Evolutionary conservation across 2,329 filamentous ascomycete genomes (phyloP).

Genomic region (Aspergillus novoparasiticus): DNA sequence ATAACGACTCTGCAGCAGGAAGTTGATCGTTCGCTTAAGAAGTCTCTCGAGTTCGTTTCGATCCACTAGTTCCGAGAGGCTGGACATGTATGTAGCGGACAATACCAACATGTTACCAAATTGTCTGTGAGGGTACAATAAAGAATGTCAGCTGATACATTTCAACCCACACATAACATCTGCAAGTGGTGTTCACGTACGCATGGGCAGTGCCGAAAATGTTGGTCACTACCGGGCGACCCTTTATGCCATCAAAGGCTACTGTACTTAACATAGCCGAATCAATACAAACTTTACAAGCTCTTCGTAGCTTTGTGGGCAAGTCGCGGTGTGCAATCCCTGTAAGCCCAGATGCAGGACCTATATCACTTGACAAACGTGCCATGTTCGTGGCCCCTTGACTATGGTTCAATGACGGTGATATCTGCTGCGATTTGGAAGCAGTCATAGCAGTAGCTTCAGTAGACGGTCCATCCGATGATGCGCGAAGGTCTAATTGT

Average conservation of each 20-base stretch:
- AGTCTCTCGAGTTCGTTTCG: conserved; percentile 60
- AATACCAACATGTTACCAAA: conserved; percentile 96
- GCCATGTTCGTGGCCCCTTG: conserved; percentile 33
- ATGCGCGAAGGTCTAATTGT: conserved; percentile 41
- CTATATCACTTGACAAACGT: conserved; percentile 38
- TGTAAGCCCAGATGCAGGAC: conserved; percentile 26
- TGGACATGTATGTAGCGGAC: conserved; percentile 74
- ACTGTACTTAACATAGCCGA: conserved; percentile 83
- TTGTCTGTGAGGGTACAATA: conserved; percentile 63
- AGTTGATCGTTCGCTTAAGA: conserved; percentile 72
- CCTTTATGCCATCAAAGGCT: conserved; percentile 68
- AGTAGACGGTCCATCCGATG: conserved; percentile 35
- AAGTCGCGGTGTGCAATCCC: conserved; percentile 27
- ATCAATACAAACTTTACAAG: conserved; percentile 65
- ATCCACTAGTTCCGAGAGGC: conserved; percentile 62
- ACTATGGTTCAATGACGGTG: conserved; percentile 36
- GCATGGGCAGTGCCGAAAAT: conserved; percentile 94
- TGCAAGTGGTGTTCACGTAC: conserved; percentile 59
- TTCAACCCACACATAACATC: not conserved
- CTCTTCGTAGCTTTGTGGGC: conserved; percentile 52
- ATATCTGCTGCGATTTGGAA: conserved; percentile 38
- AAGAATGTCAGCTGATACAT: not conserved
- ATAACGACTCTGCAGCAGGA: conserved; percentile 69
- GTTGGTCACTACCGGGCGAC: conserved; percentile 85
- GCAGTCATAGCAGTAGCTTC: conserved; percentile 26